Percentiles rank a stretch among this genome's conserved stretches.
Conservation (phyloP, 78 protist species). For the Dictyostelium capitatum region DNA sequence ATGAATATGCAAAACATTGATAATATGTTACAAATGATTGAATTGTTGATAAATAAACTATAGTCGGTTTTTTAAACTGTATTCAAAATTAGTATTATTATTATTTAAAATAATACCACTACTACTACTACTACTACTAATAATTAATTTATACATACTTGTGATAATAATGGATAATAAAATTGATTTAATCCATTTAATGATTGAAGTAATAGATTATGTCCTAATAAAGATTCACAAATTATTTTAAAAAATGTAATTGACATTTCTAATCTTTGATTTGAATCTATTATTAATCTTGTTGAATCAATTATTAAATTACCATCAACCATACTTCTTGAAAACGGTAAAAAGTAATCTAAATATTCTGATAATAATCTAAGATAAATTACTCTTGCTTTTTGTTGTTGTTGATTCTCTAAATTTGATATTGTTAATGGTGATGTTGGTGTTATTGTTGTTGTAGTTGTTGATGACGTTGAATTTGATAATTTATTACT, state of each 20-base stretch:
- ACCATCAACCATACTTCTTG: neutral
- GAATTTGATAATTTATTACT: conserved; percentile 13
- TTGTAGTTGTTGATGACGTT: neutral
- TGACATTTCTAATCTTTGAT: neutral
- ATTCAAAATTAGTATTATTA: too few relatives aligned
- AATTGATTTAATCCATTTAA: conserved; percentile 6
- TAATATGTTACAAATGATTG: neutral
- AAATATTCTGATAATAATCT: conserved; percentile 36
- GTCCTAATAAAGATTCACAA: conserved; percentile 30
- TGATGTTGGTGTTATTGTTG: conserved; percentile 1
- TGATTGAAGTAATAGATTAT: conserved; percentile 27
- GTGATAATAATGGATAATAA: conserved; percentile 5
- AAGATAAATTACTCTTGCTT: neutral
- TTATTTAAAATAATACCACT: too few relatives aligned
- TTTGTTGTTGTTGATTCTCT: conserved; percentile 8
- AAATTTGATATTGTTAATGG: neutral
- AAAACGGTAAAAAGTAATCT: conserved; percentile 32
- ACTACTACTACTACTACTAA: too few relatives aligned
- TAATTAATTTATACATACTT: too few relatives aligned
- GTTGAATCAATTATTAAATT: conserved; percentile 6
- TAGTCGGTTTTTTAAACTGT: conserved; percentile 54
- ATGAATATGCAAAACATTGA: conserved; percentile 27
- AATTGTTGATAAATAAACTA: conserved; percentile 18
- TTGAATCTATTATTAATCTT: neutral
- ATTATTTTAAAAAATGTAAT: conserved; percentile 37